Evolutionary conservation across 1,139 yeast species (phyloP).

Genomic region (Pichia sp.): DNA sequence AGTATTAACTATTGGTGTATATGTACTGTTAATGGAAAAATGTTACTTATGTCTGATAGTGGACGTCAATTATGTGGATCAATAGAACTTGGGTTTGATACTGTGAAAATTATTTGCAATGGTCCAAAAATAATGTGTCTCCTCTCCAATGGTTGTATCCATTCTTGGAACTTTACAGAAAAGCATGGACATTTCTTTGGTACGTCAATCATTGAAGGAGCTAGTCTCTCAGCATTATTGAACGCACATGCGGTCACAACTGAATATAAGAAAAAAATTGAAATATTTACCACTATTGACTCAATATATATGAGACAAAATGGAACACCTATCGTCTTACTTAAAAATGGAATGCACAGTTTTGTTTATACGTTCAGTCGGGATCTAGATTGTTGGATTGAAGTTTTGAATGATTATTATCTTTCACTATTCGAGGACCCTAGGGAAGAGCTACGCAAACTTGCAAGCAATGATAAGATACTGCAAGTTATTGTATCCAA

Average conservation of each 20-base stretch:
- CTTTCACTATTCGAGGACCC: conserved; percentile 14
- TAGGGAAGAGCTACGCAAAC: neutral
- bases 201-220: conserved; percentile 32
- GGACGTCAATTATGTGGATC: conserved; percentile 46
- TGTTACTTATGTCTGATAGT: conserved; percentile 64
- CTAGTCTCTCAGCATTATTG: conserved; percentile 47
- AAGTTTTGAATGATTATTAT: conserved; percentile 44
- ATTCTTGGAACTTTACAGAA: conserved; percentile 37
- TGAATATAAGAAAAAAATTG: conserved; percentile 22
- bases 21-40: conserved; percentile 62
- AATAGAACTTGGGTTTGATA: conserved; percentile 55
- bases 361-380: conserved; percentile 35
- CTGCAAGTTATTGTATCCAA: conserved; percentile 3
- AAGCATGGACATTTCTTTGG: conserved; percentile 16
- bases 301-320: conserved; percentile 22
- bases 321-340: conserved; percentile 39
- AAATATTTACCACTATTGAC: conserved; percentile 19
- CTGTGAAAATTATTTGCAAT: conserved; percentile 44
- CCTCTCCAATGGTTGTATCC: conserved; percentile 42
- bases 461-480: conserved; percentile 1
- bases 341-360: conserved; percentile 27
- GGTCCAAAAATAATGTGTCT: conserved; percentile 49
- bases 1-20: conserved; percentile 40
- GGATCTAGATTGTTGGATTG: conserved; percentile 41
- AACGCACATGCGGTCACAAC: conserved; percentile 32